Percentiles rank a stretch among this genome's conserved stretches.
phyloP scores from a whole-genome alignment of 176 grass and related monocot genomes.

The Microstegium vimineum region DNA sequence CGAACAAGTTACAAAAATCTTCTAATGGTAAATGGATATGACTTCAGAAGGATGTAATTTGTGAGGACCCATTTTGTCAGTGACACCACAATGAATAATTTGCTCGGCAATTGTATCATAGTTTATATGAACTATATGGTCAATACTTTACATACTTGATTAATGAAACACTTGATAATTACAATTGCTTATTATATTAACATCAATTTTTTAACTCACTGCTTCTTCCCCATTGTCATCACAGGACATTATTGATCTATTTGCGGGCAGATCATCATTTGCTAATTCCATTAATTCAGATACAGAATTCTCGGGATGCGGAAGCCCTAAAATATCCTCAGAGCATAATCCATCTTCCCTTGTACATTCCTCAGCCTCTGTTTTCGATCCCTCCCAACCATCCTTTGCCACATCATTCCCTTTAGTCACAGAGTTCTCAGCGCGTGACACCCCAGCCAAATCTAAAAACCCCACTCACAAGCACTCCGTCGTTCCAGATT shows the following conservation, averaged over 20 bases:
- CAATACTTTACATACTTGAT: not conserved
- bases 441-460: not conserved
- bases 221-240: conserved; percentile 7
- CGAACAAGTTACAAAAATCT: not conserved
- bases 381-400: conserved; percentile 33
- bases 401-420: conserved; percentile 28
- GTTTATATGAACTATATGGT: not conserved
- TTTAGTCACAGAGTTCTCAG: conserved; percentile 20
- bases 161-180: not conserved
- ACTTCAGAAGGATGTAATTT: not conserved
- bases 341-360: conserved; percentile 12
- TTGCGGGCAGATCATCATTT: conserved; percentile 38
- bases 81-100: not conserved
- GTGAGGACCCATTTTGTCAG: not conserved
- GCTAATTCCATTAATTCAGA: conserved; percentile 29
- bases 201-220: not conserved
- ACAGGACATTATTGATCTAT: conserved; percentile 57
- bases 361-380: conserved; percentile 4
- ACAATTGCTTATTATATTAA: not conserved
- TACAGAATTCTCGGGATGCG: conserved; percentile 24
- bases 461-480: conserved; percentile 19
- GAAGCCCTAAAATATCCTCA: conserved; percentile 9
- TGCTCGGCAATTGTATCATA: not conserved
- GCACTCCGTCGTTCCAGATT: conserved; percentile 3
- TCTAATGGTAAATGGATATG: not conserved